Evolutionary conservation across 306 rosid species (phyloP).

Genomic region (Bauhinia variegata): DNA sequence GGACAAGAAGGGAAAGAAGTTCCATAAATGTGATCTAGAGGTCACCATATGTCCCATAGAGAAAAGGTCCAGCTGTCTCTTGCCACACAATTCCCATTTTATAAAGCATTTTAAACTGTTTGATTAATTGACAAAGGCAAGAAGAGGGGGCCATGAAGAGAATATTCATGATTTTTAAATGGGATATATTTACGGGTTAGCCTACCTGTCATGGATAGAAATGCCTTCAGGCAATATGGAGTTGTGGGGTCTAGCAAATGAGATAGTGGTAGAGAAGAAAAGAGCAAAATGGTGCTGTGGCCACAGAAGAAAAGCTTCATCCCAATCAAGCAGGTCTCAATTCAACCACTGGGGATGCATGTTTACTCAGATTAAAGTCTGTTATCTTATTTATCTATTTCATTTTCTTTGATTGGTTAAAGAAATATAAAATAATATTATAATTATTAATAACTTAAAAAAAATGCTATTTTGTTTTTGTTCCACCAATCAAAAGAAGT

Average conservation of each 20-base stretch:
- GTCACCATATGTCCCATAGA: slow-evolving; percentile 31
- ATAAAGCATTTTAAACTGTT: slow-evolving; percentile 5
- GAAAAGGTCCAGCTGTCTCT: slow-evolving; percentile 27
- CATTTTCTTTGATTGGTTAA: too few relatives aligned
- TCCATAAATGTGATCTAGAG: slow-evolving; percentile 30
- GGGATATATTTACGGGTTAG: background rate
- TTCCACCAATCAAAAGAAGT: too few relatives aligned
- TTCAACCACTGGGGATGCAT: slow-evolving; percentile 34
- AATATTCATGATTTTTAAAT: slow-evolving; percentile 11
- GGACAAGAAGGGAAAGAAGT: background rate
- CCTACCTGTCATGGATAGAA: slow-evolving; percentile 34
- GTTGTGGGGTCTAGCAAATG: slow-evolving; percentile 39
- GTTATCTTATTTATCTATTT: too few relatives aligned
- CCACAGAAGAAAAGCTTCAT: slow-evolving; percentile 25
- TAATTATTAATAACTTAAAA: too few relatives aligned
- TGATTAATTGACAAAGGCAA: background rate
- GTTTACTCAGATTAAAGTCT: too few relatives aligned
- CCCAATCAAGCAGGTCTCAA: slow-evolving; percentile 25
- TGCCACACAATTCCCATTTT: slow-evolving; percentile 3
- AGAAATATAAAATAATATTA: too few relatives aligned
- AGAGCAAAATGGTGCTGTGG: slow-evolving; percentile 25
- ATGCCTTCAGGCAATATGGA: slow-evolving; percentile 19
- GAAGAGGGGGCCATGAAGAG: slow-evolving; percentile 1
- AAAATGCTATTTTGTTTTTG: too few relatives aligned
- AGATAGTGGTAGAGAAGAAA: slow-evolving; percentile 35